Conservation (phyloP, 371 early-diverging fungal genomes). For the Choanephora cucurbitarum region DNA sequence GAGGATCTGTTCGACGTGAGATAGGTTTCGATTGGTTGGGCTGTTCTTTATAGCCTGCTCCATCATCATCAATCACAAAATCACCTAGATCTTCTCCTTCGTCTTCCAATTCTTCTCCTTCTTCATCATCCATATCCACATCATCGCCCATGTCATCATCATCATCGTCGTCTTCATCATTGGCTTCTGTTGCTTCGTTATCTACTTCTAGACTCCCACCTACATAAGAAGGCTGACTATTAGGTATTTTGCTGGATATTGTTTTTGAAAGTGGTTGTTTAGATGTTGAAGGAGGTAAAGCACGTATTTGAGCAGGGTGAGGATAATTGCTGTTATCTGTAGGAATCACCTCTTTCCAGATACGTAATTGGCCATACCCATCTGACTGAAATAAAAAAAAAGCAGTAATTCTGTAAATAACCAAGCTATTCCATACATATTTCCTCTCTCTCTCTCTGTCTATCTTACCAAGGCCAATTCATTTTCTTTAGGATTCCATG, state of each 20-base stretch:
- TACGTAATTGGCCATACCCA: conserved; percentile 36
- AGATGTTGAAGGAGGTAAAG: neutral
- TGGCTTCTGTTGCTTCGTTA: conserved; percentile 9
- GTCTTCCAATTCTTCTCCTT: conserved; percentile 19
- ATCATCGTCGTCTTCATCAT: conserved; percentile 35
- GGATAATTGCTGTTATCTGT: conserved; percentile 32
- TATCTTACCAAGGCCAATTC: conserved; percentile 47
- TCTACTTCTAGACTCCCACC: neutral
- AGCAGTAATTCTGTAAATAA: too few species aligned
- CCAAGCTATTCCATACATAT: neutral
- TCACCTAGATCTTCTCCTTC: conserved; percentile 48
- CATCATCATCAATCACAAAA: conserved; percentile 90
- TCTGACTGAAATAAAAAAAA: conserved; percentile 22
- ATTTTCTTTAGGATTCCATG: conserved; percentile 61
- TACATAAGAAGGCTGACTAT: neutral
- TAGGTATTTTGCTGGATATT: neutral
- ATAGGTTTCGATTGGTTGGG: neutral
- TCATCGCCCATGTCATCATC: neutral
- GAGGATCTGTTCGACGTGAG: neutral
- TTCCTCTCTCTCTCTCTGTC: neutral
- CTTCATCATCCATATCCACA: conserved; percentile 15
- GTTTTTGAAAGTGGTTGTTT: conserved; percentile 1
- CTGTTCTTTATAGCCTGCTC: conserved; percentile 62
- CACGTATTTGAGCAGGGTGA: conserved; percentile 18
- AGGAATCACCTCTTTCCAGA: conserved; percentile 54